phyloP scores from a whole-genome alignment of 108 stramenopile species.

The Halocafeteria seosinensis region DNA sequence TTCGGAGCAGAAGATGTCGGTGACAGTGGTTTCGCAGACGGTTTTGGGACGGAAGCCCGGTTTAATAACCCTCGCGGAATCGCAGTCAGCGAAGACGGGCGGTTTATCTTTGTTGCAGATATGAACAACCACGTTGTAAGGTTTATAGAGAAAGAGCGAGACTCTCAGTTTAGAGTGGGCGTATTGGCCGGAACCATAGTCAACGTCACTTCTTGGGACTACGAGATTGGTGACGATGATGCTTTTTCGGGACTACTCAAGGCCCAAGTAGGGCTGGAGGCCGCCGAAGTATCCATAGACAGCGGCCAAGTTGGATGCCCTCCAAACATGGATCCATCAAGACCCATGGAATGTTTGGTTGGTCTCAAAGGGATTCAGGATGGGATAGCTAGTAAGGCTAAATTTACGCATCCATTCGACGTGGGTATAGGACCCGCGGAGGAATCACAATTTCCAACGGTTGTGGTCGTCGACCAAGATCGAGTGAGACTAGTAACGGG shows the following conservation, averaged over 20 bases:
- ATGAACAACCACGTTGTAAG: conserved; percentile 60
- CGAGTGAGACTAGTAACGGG: conserved; percentile 34
- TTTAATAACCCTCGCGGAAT: conserved; percentile 57
- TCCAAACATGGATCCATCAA: no score
- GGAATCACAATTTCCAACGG: conserved; percentile 19
- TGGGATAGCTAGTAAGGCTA: conserved; percentile 26
- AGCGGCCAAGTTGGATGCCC: conserved; percentile 24
- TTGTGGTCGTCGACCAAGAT: conserved; percentile 52
- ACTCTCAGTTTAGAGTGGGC: conserved; percentile 39
- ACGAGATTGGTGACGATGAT: no score
- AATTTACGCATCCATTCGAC: conserved; percentile 53
- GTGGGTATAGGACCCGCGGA: no score
- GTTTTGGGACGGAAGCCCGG: conserved; percentile 26
- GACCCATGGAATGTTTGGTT: conserved; percentile 48
- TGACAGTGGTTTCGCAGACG: conserved; percentile 51
- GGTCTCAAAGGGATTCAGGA: conserved; percentile 46
- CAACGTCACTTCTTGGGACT: no score
- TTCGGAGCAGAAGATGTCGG: not conserved
- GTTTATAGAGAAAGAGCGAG: conserved; percentile 20
- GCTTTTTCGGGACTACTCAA: no score
- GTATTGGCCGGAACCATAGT: conserved; percentile 17
- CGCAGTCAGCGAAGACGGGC: conserved; percentile 31
- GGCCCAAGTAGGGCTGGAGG: not conserved
- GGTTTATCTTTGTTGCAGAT: conserved; percentile 55
- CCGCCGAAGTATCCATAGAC: not conserved